Conservation (phyloP, 192 early-diverging fungal genomes). For the Coemansia sp. region DNA sequence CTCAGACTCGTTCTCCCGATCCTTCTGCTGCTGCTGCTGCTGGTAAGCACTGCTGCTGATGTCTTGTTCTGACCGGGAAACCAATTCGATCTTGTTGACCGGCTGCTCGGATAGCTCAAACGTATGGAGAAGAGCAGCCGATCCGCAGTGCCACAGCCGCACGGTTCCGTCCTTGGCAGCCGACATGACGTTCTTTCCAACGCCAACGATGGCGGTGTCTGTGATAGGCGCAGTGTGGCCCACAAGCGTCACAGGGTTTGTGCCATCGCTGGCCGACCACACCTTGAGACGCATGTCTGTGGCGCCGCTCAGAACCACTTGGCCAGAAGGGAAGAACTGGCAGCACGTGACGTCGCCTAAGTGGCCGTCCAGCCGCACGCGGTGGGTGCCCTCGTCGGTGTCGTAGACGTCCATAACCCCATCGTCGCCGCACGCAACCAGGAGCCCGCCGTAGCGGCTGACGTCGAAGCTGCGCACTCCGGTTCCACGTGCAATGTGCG, state of each 20-base stretch:
- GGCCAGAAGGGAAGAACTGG: conserved; percentile 74
- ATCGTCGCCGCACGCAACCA: conserved; percentile 44
- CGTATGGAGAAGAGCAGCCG: conserved; percentile 16
- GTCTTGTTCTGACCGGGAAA: not conserved
- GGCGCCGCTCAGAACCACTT: conserved; percentile 68
- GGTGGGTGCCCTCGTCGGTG: conserved; percentile 9
- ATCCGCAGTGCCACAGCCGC: conserved; percentile 48
- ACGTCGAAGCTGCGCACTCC: conserved; percentile 45
- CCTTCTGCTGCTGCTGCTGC: conserved; percentile 1
- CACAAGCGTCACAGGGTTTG: conserved; percentile 68
- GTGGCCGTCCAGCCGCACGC: conserved; percentile 56
- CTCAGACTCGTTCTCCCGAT: conserved; percentile 21
- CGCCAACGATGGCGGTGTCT: conserved; percentile 63
- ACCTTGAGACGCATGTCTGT: conserved; percentile 67
- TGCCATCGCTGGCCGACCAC: conserved; percentile 75
- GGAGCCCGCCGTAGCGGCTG: conserved; percentile 30
- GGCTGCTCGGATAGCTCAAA: conserved; percentile 29
- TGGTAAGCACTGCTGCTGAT: not conserved
- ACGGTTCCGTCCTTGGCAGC: conserved; percentile 45
- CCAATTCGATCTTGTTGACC: conserved; percentile 31
- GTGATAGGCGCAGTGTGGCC: conserved; percentile 66
- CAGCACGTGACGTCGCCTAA: conserved; percentile 64
- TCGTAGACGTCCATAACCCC: conserved; percentile 46
- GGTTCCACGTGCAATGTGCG: conserved; percentile 25
- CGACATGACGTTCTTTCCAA: conserved; percentile 67